phyloP scores from a whole-genome alignment of 108 stramenopile genomes.

The Pseudonitzschia delicatissima region DNA sequence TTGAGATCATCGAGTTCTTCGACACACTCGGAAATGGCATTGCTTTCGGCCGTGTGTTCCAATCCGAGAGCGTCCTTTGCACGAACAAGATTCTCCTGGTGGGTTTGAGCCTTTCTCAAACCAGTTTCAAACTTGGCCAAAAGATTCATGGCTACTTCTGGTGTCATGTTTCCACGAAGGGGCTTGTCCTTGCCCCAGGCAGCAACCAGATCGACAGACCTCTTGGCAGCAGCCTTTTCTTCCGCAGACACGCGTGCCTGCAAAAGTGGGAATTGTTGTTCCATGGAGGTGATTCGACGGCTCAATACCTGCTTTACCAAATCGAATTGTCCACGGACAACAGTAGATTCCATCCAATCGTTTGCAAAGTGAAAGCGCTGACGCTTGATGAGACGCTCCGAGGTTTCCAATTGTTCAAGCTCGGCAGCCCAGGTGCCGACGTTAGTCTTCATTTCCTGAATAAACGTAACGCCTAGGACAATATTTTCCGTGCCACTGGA shows the following conservation, averaged over 20 bases:
- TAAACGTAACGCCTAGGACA: slow-evolving; percentile 89
- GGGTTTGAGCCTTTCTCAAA: slow-evolving; percentile 70
- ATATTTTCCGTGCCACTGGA: slow-evolving; percentile 86
- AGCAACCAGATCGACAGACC: slow-evolving; percentile 61
- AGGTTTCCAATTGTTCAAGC: slow-evolving; percentile 60
- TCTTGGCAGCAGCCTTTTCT: slow-evolving; percentile 79
- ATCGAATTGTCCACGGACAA: slow-evolving; percentile 78
- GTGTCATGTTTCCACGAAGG: slow-evolving; percentile 75
- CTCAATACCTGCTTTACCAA: slow-evolving; percentile 87
- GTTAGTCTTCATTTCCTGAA: slow-evolving; percentile 83
- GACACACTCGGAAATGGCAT: slow-evolving; percentile 52
- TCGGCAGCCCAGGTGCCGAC: slow-evolving; percentile 56
- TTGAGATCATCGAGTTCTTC: slow-evolving; percentile 82
- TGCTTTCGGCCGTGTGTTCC: slow-evolving; percentile 57
- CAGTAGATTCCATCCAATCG: slow-evolving; percentile 91
- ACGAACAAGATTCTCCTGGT: slow-evolving; percentile 72
- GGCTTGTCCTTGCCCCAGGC: slow-evolving; percentile 89
- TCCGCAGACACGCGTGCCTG: slow-evolving; percentile 90
- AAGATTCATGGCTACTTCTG: slow-evolving; percentile 77
- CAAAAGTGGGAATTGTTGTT: slow-evolving; percentile 88
- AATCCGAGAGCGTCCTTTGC: slow-evolving; percentile 89
- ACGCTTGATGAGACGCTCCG: slow-evolving; percentile 83
- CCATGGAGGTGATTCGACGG: slow-evolving; percentile 81
- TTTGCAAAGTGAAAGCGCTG: slow-evolving; percentile 84
- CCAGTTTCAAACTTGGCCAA: slow-evolving; percentile 82